Evolutionary conservation across 2,329 filamentous ascomycete species (phyloP).

Genomic region (Diaporthe helianthi): DNA sequence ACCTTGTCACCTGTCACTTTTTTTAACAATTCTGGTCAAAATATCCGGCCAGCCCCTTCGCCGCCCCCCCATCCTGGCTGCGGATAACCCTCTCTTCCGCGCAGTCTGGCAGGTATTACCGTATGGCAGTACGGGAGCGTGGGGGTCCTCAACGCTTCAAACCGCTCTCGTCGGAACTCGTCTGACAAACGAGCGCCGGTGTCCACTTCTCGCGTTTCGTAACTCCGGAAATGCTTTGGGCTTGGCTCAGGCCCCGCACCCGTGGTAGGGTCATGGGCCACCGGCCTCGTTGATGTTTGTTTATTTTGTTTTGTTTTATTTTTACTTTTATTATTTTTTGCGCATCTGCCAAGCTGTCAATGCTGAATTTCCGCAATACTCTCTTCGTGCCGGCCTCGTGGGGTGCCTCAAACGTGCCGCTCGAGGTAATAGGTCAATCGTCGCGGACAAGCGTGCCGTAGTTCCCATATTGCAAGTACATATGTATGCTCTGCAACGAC

Average conservation of each 20-base stretch:
- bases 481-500: neutral
- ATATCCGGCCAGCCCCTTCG: constrained; percentile 1
- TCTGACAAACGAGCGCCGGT: constrained; percentile 22
- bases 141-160: constrained; percentile 25
- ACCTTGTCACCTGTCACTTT: constrained; percentile 4
- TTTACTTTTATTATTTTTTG: no score
- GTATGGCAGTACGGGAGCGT: constrained; percentile 5
- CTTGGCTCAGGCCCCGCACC: constrained; percentile 15
- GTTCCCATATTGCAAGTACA: constrained; percentile 8
- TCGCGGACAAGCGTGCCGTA: neutral
- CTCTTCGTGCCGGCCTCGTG: neutral
- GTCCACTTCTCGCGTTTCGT: constrained; percentile 36
- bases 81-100: constrained; percentile 5
- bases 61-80: constrained; percentile 10
- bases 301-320: no score
- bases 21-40: constrained; percentile 22
- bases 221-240: constrained; percentile 29
- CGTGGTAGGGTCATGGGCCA: no score
- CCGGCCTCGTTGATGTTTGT: no score
- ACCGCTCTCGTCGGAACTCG: constrained; percentile 27
- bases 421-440: constrained; percentile 5
- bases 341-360: neutral
- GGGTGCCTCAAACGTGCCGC: neutral
- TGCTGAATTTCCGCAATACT: neutral
- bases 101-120: no score